Conservation (phyloP, 495 filamentous ascomycete species). For the Aspergillus diversus region DNA sequence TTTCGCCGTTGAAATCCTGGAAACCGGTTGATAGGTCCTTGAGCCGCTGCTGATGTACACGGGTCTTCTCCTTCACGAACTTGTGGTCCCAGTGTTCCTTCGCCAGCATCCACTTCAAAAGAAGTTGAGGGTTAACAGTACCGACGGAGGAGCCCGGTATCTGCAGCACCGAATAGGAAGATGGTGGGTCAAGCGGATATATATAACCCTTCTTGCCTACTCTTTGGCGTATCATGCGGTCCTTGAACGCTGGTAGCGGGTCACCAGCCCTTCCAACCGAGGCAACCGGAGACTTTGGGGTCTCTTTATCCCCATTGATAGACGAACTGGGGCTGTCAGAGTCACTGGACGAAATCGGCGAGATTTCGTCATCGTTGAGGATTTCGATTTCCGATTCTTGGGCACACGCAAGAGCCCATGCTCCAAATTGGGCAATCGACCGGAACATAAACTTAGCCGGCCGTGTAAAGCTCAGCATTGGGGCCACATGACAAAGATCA, state of each 20-base stretch:
- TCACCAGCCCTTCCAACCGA: conserved; percentile 81
- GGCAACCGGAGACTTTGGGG: conserved; percentile 20
- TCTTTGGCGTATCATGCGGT: conserved; percentile 89
- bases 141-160: conserved; percentile 69
- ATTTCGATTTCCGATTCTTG: conserved; percentile 81
- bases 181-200: conserved; percentile 62
- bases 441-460: conserved; percentile 95
- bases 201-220: conserved; percentile 77
- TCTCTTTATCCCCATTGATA: conserved; percentile 28
- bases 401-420: conserved; percentile 84
- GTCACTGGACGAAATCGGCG: conserved; percentile 67
- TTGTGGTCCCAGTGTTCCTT: conserved; percentile 71
- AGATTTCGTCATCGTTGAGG: conserved; percentile 74
- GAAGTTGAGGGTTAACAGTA: conserved; percentile 75
- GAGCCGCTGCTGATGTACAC: conserved; percentile 69
- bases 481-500: conserved; percentile 87
- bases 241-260: conserved; percentile 72
- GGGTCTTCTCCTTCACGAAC: conserved; percentile 66
- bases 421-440: conserved; percentile 86
- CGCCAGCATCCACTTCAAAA: conserved; percentile 78
- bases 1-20: conserved; percentile 70
- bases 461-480: conserved; percentile 87
- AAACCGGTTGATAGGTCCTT: conserved; percentile 72
- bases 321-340: conserved; percentile 40
- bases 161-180: conserved; percentile 62